Base-by-base conservation (phyloP, 2,329 filamentous ascomycete genomes). In the Exophiala xenobiotica region DNA sequence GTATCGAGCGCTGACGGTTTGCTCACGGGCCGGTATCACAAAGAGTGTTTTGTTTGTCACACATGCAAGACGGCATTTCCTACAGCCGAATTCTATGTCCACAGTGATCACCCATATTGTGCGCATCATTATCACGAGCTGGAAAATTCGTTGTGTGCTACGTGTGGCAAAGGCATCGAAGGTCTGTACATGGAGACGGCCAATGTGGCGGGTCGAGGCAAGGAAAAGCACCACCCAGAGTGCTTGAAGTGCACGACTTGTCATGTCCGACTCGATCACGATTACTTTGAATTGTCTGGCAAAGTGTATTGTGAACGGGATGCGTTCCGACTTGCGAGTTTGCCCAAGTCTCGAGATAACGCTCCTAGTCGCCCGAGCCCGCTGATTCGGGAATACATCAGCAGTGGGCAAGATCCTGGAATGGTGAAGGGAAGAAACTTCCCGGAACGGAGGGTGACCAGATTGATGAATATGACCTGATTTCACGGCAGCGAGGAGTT, bases 1-100 rank as follows among this genome's bases (percentile, higher is more conserved):
- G 85, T 99, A 51, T 95, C 92, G 26, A 95, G 90, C 11, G 90
- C 90, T 0, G 93, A 96, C 63, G 93, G 93, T 12, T 85, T 91
- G 19, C 76, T 99, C 19, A 95, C 89, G 0, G 93, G 93, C 7
- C 86, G 90, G 57, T 99, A 96, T 69, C 93, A 99, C 76, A 95
- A 95, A 68, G 81, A 86, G 3, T 99, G 92, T 68, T 97, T 99
- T 66, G 88, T 92, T 8, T 99, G 93, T 77, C 81, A 83, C 3
- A 90, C 87, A 1, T 99, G 93, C 73, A 76, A 77, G 8, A 79
- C 84, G 47, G 86, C 90, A 1, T 99, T 97, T 65, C 77, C 84
- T 16, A 95, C 90, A 0, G 81, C 89, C 1, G 90, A 93, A 53
- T 97, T 97, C 63, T 99, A 99, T 67, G 91, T 99, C 8, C 81